Percentiles rank a stretch among this genome's conserved stretches.
phyloP scores from a whole-genome alignment of 805 yeast species.

The Zygosaccharomyces pseudorouxii region DNA sequence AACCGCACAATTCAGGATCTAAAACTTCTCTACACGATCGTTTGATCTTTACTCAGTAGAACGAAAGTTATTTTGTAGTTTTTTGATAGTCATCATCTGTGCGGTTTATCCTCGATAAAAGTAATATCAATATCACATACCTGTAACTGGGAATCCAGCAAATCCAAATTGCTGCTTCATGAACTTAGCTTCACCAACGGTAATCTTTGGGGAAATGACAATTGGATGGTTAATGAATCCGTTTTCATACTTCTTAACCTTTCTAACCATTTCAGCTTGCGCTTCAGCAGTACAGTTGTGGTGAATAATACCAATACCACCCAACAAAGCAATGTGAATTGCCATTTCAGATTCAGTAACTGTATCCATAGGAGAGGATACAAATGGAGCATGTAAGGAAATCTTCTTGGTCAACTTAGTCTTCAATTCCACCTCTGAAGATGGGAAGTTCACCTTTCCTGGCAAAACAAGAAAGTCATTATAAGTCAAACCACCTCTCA shows the following conservation, averaged over 20 bases:
- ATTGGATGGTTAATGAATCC: conserved; percentile 95
- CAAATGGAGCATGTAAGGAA: conserved; percentile 87
- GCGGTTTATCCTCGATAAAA: conserved; percentile 6
- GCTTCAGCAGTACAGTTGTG: conserved; percentile 96
- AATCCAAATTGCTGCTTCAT: conserved; percentile 76
- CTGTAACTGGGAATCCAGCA: conserved; percentile 98
- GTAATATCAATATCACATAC: conserved; percentile 55
- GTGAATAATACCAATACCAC: conserved; percentile 98
- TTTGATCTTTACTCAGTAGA: conserved; percentile 94
- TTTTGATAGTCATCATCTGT: conserved; percentile 4
- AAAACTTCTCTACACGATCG: conserved; percentile 86
- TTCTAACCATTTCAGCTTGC: conserved; percentile 97
- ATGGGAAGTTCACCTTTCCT: conserved; percentile 87
- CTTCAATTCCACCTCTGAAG: conserved; percentile 71
- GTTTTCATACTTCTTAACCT: conserved; percentile 94
- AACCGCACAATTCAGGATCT: conserved; percentile 34
- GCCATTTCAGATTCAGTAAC: conserved; percentile 98
- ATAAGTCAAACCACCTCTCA: conserved; percentile 95
- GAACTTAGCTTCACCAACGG: conserved; percentile 75
- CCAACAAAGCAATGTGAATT: conserved; percentile 94
- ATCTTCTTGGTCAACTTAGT: conserved; percentile 88
- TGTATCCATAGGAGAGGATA: conserved; percentile 99
- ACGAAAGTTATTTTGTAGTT: conserved; percentile 84
- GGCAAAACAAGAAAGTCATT: conserved; percentile 94
- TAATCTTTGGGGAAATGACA: conserved; percentile 67